Evolutionary conservation across 2,329 filamentous ascomycete genomes (phyloP), one percentile per base, ranked within the genome.

Genomic region (Calonectria honghensis): DNA sequence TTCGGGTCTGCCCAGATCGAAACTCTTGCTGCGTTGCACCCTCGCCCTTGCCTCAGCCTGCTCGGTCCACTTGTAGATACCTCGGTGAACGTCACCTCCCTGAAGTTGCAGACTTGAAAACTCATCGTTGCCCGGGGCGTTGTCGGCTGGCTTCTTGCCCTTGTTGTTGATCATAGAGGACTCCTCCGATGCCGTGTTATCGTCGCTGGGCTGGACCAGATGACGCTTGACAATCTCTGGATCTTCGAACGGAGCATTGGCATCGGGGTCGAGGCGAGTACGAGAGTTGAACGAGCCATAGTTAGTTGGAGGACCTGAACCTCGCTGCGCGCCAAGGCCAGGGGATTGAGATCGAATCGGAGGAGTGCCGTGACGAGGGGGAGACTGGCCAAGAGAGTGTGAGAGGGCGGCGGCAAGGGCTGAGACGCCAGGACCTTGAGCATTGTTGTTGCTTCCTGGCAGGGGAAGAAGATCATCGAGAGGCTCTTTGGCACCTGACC

Each of bases 31-130:
- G 80, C 96, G 92, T 80, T 93, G 91, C 81, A 92, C 88, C 79
- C 91, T 91, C 75, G 89, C 90, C 78, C 93, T 91, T 61, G 92
- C 89, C 82, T 97, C 93, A 67, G 94, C 94, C 83, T 97, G 95
- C 84, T 98, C 96, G 7, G 96, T 95, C 95, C 97, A 99, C 80
- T 95, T 94, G 88, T 99, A 99, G 80, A 99, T 98, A 70, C 96
- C 95, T 75, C 97, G 90, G 31, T 96, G 98, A 72, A 98, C 94
- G 83, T 99, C 97, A 77, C 97, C 97, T 74, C 97, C 97, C 83
- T 98, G 97, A 61, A 99, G 88, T 82, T 93, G 93, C 83, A 99
- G 86, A 85, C 97, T 98, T 37, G 96, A 98, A 84, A 99, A 99
- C 81, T 98, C 95, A 73, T 97, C 94, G 7, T 93, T 92, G 75